phyloP scores from a whole-genome alignment of 2,329 filamentous ascomycete species.

The Hymenoscyphus albidus region DNA sequence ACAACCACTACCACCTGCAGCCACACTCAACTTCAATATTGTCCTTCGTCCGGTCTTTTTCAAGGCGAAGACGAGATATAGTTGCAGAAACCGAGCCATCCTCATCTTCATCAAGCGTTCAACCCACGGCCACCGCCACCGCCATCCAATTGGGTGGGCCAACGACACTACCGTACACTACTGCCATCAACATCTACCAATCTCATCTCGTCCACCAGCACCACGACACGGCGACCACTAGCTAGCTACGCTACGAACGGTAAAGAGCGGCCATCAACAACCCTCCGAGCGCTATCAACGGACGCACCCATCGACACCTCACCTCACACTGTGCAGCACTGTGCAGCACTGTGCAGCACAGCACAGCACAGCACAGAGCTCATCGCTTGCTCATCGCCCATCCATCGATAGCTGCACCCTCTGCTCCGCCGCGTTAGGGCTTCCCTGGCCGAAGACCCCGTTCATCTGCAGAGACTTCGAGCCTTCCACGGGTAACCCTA shows the following conservation, averaged over 20 bases:
- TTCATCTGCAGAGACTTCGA: background rate
- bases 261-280: background rate
- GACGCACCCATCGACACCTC: background rate
- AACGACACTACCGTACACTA: background rate
- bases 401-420: too few species aligned
- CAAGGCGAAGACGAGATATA: background rate
- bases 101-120: background rate
- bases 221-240: too few species aligned
- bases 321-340: background rate
- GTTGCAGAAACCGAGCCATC: background rate
- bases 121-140: background rate
- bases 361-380: too few species aligned
- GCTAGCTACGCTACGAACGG: too few species aligned
- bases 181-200: background rate
- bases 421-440: background rate
- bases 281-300: background rate
- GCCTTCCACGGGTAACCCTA: constrained; percentile 1
- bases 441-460: background rate
- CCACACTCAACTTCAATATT: background rate
- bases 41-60: too few species aligned
- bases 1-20: background rate
- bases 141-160: background rate
- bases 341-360: too few species aligned
- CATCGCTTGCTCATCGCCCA: too few species aligned
- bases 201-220: too few species aligned